Evolutionary conservation across 2,329 filamentous ascomycete species (phyloP).

Genomic region (Neocatenulostroma microsporum): DNA sequence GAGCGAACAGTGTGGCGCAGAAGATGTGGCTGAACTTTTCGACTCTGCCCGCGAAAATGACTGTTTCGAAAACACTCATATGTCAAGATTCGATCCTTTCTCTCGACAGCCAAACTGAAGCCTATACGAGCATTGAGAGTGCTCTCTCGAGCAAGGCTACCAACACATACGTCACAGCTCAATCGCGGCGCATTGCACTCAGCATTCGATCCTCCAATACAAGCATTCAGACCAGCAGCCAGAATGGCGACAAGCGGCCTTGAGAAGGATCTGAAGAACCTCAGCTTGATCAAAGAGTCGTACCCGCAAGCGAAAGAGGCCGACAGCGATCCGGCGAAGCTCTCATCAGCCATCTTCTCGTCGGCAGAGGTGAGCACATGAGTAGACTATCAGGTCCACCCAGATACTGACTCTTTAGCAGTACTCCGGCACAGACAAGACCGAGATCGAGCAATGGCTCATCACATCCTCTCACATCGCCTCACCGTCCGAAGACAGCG

Average conservation of each 20-base stretch:
- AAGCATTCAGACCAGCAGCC: too few relatives aligned
- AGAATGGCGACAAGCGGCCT: constrained; percentile 26
- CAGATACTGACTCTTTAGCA: constrained; percentile 34
- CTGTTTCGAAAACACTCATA: too few relatives aligned
- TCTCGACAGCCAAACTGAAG: too few relatives aligned
- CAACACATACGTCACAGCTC: too few relatives aligned
- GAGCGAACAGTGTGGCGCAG: too few relatives aligned
- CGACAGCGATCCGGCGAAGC: constrained; percentile 27
- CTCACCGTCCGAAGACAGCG: constrained; percentile 50
- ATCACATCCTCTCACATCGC: constrained; percentile 66
- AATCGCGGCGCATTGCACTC: too few relatives aligned
- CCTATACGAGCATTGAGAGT: too few relatives aligned
- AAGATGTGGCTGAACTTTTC: too few relatives aligned
- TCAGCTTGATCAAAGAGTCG: constrained; percentile 26
- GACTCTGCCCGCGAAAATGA: too few relatives aligned
- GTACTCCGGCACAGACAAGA: constrained; percentile 72
- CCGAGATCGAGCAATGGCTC: constrained; percentile 85
- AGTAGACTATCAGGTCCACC: neutral
- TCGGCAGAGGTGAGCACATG: constrained; percentile 23
- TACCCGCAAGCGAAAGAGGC: constrained; percentile 27
- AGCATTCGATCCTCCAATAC: too few relatives aligned
- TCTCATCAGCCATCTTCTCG: constrained; percentile 28
- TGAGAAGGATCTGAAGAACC: constrained; percentile 24
- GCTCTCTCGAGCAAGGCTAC: too few relatives aligned
- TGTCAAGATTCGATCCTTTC: too few relatives aligned